Percentiles rank a stretch among this genome's conserved stretches.
phyloP scores from a whole-genome alignment of 1,284 basidiomycete genomes.

The Neonothopanus nambi region DNA sequence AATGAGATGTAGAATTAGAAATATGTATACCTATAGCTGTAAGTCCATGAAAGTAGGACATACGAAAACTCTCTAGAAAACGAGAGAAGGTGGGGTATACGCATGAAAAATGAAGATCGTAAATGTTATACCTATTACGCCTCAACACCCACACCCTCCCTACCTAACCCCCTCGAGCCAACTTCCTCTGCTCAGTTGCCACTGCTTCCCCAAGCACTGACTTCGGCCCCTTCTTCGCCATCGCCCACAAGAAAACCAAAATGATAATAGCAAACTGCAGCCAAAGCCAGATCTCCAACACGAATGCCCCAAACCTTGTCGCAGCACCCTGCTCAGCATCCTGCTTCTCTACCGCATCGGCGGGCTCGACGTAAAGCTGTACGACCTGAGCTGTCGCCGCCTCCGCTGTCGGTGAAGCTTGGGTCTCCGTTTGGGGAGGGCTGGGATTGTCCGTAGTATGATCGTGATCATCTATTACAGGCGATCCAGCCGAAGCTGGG shows the following conservation, averaged over 20 bases:
- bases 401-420: too few relatives aligned
- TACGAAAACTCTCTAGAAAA: too few relatives aligned
- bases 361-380: background rate
- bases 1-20: too few relatives aligned
- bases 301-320: slow-evolving; percentile 31
- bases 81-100: too few relatives aligned
- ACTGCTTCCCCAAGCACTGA: slow-evolving; percentile 42
- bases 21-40: too few relatives aligned
- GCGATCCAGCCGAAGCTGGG: background rate
- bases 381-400: background rate
- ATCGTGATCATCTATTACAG: background rate
- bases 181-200: too few relatives aligned
- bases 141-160: too few relatives aligned
- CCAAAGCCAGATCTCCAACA: slow-evolving; percentile 79
- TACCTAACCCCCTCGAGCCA: too few relatives aligned
- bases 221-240: slow-evolving; percentile 75
- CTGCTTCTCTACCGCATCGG: background rate
- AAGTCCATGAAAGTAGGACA: too few relatives aligned
- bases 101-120: too few relatives aligned
- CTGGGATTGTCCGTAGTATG: background rate
- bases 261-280: slow-evolving; percentile 74
- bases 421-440: too few relatives aligned
- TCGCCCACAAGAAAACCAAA: slow-evolving; percentile 72
- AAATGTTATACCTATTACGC: too few relatives aligned
- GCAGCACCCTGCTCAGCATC: background rate